Base-by-base conservation (phyloP, 1,284 basidiomycete genomes). In the Vanrija sp. region DNA sequence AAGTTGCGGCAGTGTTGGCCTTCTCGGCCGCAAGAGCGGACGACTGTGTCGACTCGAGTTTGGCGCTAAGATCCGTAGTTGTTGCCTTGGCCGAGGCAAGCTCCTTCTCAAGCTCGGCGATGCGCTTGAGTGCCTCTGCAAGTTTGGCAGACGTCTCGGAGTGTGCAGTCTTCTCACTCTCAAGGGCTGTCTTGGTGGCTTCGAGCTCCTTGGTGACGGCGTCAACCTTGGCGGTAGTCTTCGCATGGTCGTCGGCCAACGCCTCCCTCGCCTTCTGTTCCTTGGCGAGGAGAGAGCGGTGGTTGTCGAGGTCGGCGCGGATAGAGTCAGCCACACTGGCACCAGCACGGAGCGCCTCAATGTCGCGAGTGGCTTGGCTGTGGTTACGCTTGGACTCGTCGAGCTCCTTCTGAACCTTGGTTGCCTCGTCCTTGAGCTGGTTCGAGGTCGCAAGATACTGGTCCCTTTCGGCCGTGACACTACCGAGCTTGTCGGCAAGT, bases 281-380 rank as follows among this genome's bases (percentile, higher is more conserved):
- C 21, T 18, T 50, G 18, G 49, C 53, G 23, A 60, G 46, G 5
- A 43, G 39, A 15, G 18, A 15, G 39, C 52, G 52, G 18, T 50
- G 46, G 19, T 29, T 43, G 4, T 57, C 55, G 19, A 61, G 53
- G 29, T 57, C 59, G 21, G 50, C 39, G 9, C 40, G 50, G n/a
- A 61, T 34, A 0, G 55, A 57, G 45, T 57, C 53, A 3, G 62
- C 38, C 2, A 57, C 49, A 19, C 60, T 60, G 16, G 64, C 62
- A 0, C 60, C 59, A 3, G 55, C 59, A 5, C 63, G 60, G 16
- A 60, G 55, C 1, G 54, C 51, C 5, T 61, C 49, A n/a, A 68
- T 23, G 26, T 63, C 56, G 10, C 48, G 48, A 29, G 21, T 44
- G n/a, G 54, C 45, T 3, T 40, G 21, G 39, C 16, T 29, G 23